A percentile compares a stretch with the other conserved stretches of the same genome.
Conservation (phyloP, 129 eudicot genomes). For the Lactuca sativa region DNA sequence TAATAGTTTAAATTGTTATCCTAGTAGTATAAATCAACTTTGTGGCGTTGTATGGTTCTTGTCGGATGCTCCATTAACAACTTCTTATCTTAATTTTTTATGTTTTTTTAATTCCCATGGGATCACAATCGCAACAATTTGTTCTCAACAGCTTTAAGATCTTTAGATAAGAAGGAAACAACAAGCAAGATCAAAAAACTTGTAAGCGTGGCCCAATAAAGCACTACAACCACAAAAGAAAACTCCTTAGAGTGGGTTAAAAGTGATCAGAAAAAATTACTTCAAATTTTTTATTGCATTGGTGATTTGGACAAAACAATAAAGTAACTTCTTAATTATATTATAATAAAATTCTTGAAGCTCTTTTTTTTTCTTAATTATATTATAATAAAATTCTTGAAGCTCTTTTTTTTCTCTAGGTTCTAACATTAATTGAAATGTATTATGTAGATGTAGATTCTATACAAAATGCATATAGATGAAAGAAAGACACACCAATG, state of each 20-base stretch:
- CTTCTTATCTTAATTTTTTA: conserved; percentile 11
- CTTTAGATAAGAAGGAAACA: conserved; percentile 43
- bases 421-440: conserved; percentile 11
- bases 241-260: conserved; percentile 86
- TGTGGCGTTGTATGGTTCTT: background rate
- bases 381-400: too few species aligned
- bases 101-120: conserved; percentile 46
- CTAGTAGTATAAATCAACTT: background rate
- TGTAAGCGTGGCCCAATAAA: conserved; percentile 71
- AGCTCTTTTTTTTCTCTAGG: background rate
- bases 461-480: conserved; percentile 91
- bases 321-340: conserved; percentile 51
- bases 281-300: conserved; percentile 96
- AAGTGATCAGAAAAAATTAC: conserved; percentile 90
- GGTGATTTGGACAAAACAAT: conserved; percentile 96
- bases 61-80: background rate
- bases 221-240: conserved; percentile 61
- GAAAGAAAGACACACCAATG: conserved; percentile 96
- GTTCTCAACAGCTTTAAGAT: conserved; percentile 52
- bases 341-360: conserved; percentile 3
- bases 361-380: too few species aligned
- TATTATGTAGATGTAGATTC: conserved; percentile 47
- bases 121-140: conserved; percentile 51
- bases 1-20: background rate
- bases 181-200: conserved; percentile 35